Base-by-base conservation (phyloP, 1,139 yeast genomes). In the Taphrina pruni region DNA sequence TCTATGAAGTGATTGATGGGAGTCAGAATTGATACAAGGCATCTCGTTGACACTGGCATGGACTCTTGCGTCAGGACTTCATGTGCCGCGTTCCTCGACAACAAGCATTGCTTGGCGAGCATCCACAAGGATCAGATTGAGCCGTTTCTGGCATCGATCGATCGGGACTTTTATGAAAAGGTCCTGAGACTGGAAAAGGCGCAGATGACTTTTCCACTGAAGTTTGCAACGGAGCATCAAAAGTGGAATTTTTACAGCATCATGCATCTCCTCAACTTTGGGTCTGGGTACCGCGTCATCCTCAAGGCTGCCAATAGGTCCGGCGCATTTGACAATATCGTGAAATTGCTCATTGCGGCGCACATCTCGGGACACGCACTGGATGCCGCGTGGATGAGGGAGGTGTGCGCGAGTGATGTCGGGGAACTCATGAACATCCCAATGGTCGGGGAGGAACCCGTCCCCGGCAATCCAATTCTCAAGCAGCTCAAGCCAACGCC, bases 311-410 rank as follows among this genome's bases (percentile, higher is more conserved):
- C 67, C n/a, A 64, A 46, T 6, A 61, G 67, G 38, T 55, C 56
- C 8, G 67, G 67, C 20, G 67, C 67, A 4, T 64, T 64, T 21
- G 67, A 64, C 35, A 45, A 57, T 46, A 64, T 64, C 36, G 55
- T 64, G 14, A 56, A 57, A 20, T 20, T 64, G 38, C 32, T 64
- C 38, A 64, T 57, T n/a, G 67, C 61, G 4, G 52, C 52, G 9
- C 67, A 64, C 39, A 39, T 64, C 4, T 54, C 67, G 6, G 46
- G 43, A 6, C 45, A 43, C 20, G 17, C 43, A 3, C 61, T 64
- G 32, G 61, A 54, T 38, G 56, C 56, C 4, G 36, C 38, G 32
- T 64, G 67, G 67, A 64, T 64, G 67, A 7, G 46, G 9, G 20
- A 12, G 12, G 61, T 64, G 35, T 21, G 21, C n/a, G 61, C 56